Evolutionary conservation across 2,329 filamentous ascomycete genomes (phyloP).

Genomic region (Colletotrichum salicis): DNA sequence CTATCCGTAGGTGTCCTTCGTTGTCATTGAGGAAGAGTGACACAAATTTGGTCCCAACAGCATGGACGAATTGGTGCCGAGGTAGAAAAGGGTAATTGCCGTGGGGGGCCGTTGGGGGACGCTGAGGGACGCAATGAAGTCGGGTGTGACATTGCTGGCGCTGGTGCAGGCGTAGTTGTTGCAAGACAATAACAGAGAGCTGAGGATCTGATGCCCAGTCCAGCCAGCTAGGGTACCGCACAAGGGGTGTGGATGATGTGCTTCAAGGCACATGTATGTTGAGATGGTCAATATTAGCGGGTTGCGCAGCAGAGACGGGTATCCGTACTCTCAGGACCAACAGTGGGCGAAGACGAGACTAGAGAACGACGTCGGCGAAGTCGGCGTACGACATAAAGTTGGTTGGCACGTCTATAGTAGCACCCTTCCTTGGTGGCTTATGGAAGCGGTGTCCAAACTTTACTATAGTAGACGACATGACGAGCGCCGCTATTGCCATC

Average conservation of each 20-base stretch:
- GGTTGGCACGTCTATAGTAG: neutral
- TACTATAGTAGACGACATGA: neutral
- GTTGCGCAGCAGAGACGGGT: neutral
- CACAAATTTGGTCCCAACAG: neutral
- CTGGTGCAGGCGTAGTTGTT: neutral
- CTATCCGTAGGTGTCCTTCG: conserved; percentile 13
- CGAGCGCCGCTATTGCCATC: neutral
- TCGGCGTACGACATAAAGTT: neutral
- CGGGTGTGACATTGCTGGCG: neutral
- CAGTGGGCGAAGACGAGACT: neutral
- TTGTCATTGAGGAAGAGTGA: neutral
- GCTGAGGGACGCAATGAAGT: neutral
- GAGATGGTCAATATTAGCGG: neutral
- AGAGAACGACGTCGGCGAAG: neutral
- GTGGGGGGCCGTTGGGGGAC: neutral
- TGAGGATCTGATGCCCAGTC: neutral
- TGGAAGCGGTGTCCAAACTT: neutral
- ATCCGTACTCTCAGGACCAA: neutral
- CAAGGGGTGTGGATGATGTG: neutral
- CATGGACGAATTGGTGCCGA: conserved; percentile 9
- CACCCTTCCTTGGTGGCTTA: neutral
- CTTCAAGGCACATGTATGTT: neutral
- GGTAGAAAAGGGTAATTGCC: conserved; percentile 1
- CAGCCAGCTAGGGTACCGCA: neutral
- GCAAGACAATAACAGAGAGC: neutral